phyloP scores from a whole-genome alignment of 768 basidiomycete species.

The Tylopilus balloui region DNA sequence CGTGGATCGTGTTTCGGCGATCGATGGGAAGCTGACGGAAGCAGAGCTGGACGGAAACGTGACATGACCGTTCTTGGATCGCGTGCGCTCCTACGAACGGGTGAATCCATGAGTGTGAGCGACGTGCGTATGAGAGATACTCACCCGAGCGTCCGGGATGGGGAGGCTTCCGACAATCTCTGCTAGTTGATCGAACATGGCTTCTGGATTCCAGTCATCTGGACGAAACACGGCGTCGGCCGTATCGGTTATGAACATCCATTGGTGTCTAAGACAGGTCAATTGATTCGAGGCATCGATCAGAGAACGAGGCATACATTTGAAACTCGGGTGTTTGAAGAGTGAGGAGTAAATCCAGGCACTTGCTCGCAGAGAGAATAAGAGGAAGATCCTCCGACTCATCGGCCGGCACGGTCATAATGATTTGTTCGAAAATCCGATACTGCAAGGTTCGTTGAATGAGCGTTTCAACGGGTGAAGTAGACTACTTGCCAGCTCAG shows the following conservation, averaged over 20 bases:
- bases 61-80: conserved; percentile 20
- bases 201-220: conserved; percentile 76
- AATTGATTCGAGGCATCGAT: not conserved
- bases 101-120: not conserved
- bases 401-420: conserved; percentile 67
- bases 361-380: conserved; percentile 87
- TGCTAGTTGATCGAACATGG: conserved; percentile 86
- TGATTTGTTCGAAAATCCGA: conserved; percentile 82
- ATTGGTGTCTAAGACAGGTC: conserved; percentile 67
- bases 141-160: conserved; percentile 32
- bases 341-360: conserved; percentile 86
- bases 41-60: conserved; percentile 20
- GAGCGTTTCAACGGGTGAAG: too few relatives aligned
- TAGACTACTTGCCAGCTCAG: conserved; percentile 67
- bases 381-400: conserved; percentile 81
- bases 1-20: conserved; percentile 43
- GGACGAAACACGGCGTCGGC: conserved; percentile 91
- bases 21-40: conserved; percentile 25
- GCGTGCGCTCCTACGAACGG: conserved; percentile 24
- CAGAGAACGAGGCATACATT: conserved; percentile 50
- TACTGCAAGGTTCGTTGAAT: conserved; percentile 47
- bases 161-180: conserved; percentile 76
- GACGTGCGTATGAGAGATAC: not conserved
- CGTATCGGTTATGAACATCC: conserved; percentile 98
- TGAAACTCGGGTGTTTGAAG: conserved; percentile 98